Base-by-base conservation (phyloP, 768 basidiomycete species). In the Favolaschia claudopus region DNA sequence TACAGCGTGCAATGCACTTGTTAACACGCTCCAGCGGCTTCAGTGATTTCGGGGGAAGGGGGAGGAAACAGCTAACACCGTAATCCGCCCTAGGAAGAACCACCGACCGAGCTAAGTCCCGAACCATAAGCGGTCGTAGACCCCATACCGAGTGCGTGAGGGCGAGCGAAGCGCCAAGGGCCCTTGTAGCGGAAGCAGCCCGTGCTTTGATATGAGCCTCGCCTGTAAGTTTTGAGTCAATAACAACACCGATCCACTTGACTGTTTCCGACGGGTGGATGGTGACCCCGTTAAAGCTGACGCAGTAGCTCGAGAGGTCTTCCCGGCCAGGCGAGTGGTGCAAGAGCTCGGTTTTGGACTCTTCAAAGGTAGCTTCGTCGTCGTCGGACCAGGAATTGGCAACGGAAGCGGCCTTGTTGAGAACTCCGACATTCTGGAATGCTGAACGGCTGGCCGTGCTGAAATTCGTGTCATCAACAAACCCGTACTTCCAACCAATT, bases 391-490 rank as follows among this genome's bases (percentile, higher is more conserved):
- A 45, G 13, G 28, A 5, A 17, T 17, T 29, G 4, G 43, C 43
- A 29, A 45, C n/a, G 9, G 10, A 10, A 8, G 7, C 43, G 8
- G 46, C 46, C 46, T 15, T 34, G 32, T 48, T 33, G 3, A 34
- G 19, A 13, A 48, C 32, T 7, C 19, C 8, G 20, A 48, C 46
- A 24, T 48, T 48, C n/a, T 48, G 46, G 6, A 33, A 33, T 6
- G 46, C 32, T 7, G 46, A 48, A 12, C 38, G 25, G 15, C 33
- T 15, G 46, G n/a, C n/a, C n/a, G n/a, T n/a, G n/a, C n/a, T n/a
- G n/a, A n/a, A n/a, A n/a, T n/a, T n/a, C n/a, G n/a, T 48, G 46
- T 48, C 46, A 15, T 48, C 46, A 4, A 48, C 32, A 24, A 48
- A 48, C 5, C 46, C 36, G 14, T 50, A 50, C 7, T 4, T 17